Conservation (phyloP, 2,329 filamentous ascomycete genomes). For the Cladosporium halotolerans region DNA sequence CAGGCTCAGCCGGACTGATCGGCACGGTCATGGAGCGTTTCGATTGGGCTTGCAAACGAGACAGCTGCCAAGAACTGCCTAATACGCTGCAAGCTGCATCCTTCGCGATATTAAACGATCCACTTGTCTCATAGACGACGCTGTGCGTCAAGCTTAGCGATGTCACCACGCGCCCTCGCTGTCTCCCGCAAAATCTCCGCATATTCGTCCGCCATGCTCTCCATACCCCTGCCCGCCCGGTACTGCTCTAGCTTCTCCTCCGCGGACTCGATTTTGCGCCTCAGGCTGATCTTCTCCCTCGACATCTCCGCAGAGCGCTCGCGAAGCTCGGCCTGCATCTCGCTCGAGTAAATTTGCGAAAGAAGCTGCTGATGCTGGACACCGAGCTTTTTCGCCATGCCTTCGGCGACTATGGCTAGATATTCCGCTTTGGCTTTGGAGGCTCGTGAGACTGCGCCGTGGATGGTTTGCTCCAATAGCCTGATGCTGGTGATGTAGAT, state of each 20-base stretch:
- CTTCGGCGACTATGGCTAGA: slow-evolving; percentile 35
- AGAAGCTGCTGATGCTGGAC: slow-evolving; percentile 25
- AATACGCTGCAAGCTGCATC: too few relatives aligned
- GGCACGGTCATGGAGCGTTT: background rate
- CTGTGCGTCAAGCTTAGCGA: slow-evolving; percentile 13
- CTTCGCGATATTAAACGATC: too few relatives aligned
- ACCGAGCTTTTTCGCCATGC: slow-evolving; percentile 36
- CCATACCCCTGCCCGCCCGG: slow-evolving; percentile 31
- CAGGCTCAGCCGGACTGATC: too few relatives aligned
- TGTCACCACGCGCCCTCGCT: slow-evolving; percentile 29
- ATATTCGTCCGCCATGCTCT: slow-evolving; percentile 37
- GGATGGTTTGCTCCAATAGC: slow-evolving; percentile 42
- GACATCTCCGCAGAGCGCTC: slow-evolving; percentile 29
- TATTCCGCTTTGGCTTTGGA: slow-evolving; percentile 39
- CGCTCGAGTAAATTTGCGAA: slow-evolving; percentile 19
- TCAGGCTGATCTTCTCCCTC: slow-evolving; percentile 25
- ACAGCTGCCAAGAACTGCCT: too few relatives aligned
- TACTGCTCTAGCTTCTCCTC: slow-evolving; percentile 33
- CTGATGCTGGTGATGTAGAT: slow-evolving; percentile 35
- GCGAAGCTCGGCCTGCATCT: slow-evolving; percentile 26
- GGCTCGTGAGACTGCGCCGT: slow-evolving; percentile 38
- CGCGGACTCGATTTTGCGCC: slow-evolving; percentile 29
- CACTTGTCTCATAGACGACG: background rate
- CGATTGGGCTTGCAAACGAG: background rate
- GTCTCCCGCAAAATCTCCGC: slow-evolving; percentile 23